These are phyloP conservation scores for Umbelopsis isabellina DNA, from an alignment of 192 early-diverging fungal genomes.

Conservation along the genomic window DNA sequence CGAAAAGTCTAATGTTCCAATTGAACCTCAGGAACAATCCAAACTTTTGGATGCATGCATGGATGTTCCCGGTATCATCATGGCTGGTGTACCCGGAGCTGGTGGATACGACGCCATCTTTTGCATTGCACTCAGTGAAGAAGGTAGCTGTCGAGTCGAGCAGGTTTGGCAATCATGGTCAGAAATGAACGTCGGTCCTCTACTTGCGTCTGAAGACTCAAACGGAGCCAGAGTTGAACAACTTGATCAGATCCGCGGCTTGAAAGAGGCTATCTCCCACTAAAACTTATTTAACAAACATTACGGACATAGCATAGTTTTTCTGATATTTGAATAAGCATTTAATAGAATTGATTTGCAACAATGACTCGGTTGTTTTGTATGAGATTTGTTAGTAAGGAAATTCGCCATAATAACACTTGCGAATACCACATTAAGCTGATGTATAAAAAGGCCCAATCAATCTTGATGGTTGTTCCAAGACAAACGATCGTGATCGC, in stretches of 20 bases:
- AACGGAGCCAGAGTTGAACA: conserved; percentile 52
- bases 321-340: background rate
- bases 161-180: conserved; percentile 69
- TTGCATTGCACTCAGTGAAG: conserved; percentile 70
- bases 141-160: conserved; percentile 54
- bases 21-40: conserved; percentile 92
- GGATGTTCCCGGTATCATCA: conserved; percentile 78
- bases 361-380: background rate
- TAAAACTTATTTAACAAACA: background rate
- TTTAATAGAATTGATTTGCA: conserved; percentile 3
- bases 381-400: background rate
- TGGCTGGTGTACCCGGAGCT: conserved; percentile 96
- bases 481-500: conserved; percentile 95
- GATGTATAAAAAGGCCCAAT: background rate
- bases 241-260: conserved; percentile 30
- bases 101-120: conserved; percentile 99
- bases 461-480: conserved; percentile 78
- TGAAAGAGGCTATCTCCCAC: background rate
- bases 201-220: conserved; percentile 71
- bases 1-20: conserved; percentile 71
- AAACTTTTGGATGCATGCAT: conserved; percentile 83
- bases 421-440: background rate
- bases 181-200: conserved; percentile 81
- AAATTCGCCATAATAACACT: too few relatives aligned
- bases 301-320: background rate